Percentiles rank a stretch among this genome's conserved stretches.
Conservation (phyloP, 2,329 filamentous ascomycete genomes). For the Grosmannia clavigera region DNA sequence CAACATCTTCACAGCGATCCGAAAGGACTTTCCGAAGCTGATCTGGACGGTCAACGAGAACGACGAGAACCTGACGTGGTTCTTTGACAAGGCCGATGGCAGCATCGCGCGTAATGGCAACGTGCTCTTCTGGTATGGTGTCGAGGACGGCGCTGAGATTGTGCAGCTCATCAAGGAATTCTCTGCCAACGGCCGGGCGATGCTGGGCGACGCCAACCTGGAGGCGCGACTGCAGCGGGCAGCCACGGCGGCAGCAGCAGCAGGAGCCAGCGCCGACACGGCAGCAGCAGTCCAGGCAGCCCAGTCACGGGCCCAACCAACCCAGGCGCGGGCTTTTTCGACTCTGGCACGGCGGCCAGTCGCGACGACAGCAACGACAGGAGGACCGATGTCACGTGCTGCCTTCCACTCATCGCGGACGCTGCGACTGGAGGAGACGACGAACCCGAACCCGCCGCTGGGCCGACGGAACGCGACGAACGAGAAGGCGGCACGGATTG, state of each 20-base stretch:
- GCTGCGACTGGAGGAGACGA: slow-evolving; percentile 48
- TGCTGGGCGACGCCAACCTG: slow-evolving; percentile 82
- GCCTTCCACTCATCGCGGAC: slow-evolving; percentile 13
- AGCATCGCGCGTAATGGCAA: slow-evolving; percentile 76
- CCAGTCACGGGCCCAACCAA: slow-evolving; percentile 27
- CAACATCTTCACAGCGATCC: slow-evolving; percentile 86
- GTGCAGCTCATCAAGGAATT: slow-evolving; percentile 78
- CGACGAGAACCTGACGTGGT: slow-evolving; percentile 96
- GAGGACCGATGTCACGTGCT: neutral
- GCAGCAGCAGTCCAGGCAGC: slow-evolving; percentile 6
- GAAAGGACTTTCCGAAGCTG: slow-evolving; percentile 83
- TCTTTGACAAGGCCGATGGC: slow-evolving; percentile 93
- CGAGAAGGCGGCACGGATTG: slow-evolving; percentile 64
- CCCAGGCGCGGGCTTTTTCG: slow-evolving; percentile 53
- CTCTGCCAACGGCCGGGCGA: slow-evolving; percentile 65
- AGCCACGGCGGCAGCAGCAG: slow-evolving; percentile 31
- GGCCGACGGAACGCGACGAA: slow-evolving; percentile 83
- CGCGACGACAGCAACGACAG: neutral
- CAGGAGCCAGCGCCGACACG: slow-evolving; percentile 2
- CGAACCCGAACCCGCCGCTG: slow-evolving; percentile 82
- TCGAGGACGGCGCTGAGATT: slow-evolving; percentile 70
- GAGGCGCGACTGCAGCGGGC: slow-evolving; percentile 74
- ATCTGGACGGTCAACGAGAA: slow-evolving; percentile 95
- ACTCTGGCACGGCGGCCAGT: slow-evolving; percentile 35
- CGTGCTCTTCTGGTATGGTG: slow-evolving; percentile 93